Percentiles rank a stretch among this genome's conserved stretches.
Conservation (phyloP, 495 filamentous ascomycete species). For the Glonium stellatum region DNA sequence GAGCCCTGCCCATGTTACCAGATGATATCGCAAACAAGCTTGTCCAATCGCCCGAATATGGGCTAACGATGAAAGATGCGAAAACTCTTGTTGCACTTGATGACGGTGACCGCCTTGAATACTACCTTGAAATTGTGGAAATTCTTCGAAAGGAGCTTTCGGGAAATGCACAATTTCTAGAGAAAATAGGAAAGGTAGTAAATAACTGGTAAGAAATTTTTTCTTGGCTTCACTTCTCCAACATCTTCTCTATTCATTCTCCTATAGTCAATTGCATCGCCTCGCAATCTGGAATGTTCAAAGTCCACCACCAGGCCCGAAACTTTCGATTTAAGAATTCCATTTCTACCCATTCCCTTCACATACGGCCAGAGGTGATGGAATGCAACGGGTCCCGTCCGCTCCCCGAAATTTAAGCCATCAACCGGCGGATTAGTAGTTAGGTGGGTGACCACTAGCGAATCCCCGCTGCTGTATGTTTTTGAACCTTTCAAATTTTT, state of each 20-base stretch:
- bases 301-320: neutral
- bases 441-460: neutral
- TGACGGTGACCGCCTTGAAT: slow-evolving; percentile 71
- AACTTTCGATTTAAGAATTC: too few relatives aligned
- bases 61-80: slow-evolving; percentile 77
- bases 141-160: slow-evolving; percentile 32
- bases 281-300: neutral
- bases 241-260: neutral
- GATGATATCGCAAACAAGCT: slow-evolving; percentile 61
- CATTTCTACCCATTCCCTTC: too few relatives aligned
- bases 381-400: too few relatives aligned
- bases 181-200: slow-evolving; percentile 13
- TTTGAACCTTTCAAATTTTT: neutral
- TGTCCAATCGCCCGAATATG: slow-evolving; percentile 44
- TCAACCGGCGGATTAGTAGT: slow-evolving; percentile 38
- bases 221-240: neutral
- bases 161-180: slow-evolving; percentile 19
- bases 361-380: too few relatives aligned
- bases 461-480: slow-evolving; percentile 32
- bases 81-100: slow-evolving; percentile 73
- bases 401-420: neutral
- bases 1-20: slow-evolving; percentile 58
- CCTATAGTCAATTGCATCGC: too few relatives aligned
- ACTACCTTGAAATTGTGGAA: slow-evolving; percentile 62
- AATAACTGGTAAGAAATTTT: slow-evolving; percentile 26